phyloP scores from a whole-genome alignment of 2,329 filamentous ascomycete species.

The Macrophomina pseudophaseolina region DNA sequence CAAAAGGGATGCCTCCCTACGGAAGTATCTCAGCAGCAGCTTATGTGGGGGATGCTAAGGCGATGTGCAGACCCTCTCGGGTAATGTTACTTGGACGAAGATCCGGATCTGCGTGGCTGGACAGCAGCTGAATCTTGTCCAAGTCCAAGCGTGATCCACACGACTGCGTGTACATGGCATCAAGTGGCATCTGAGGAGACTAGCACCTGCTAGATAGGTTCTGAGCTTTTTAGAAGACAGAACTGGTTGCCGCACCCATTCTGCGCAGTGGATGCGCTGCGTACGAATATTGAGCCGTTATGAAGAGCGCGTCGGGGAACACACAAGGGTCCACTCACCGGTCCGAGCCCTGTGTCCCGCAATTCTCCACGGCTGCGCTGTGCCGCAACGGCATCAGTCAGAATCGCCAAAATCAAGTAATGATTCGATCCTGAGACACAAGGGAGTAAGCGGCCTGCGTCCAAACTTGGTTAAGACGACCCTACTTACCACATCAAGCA shows the following conservation, averaged over 20 bases:
- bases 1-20: neutral
- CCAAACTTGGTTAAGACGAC: neutral
- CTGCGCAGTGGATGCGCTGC: neutral
- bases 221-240: neutral
- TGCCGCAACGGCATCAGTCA: neutral
- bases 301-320: neutral
- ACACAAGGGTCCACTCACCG: neutral
- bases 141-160: neutral
- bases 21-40: neutral
- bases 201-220: neutral
- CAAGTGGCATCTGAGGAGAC: neutral
- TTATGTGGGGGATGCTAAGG: neutral
- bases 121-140: neutral
- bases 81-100: neutral
- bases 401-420: neutral
- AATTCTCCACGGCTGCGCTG: neutral
- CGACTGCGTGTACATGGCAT: neutral
- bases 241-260: neutral
- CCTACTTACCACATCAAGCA: constrained; percentile 2
- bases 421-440: neutral
- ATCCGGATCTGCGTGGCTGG: neutral
- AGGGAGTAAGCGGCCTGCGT: neutral
- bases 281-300: neutral
- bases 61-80: neutral
- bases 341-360: constrained; percentile 3